Base-by-base conservation (phyloP, 257 asterid species). In the Forsythia suspensa region DNA sequence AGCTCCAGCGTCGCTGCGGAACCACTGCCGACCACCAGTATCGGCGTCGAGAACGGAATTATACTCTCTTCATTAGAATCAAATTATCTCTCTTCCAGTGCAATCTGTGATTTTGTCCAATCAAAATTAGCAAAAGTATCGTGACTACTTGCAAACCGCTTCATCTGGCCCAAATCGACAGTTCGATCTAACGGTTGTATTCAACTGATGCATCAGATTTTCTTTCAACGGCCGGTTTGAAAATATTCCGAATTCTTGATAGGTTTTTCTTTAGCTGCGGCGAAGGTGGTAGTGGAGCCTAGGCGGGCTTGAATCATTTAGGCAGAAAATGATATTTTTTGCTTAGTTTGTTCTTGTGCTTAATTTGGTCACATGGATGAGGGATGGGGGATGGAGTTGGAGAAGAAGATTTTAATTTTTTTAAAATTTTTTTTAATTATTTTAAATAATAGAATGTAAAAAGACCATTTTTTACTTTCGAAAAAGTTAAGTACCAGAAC, bases 1-100 rank as follows among this genome's bases (percentile, higher is more conserved):
- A 87, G 85, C 80, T 85, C 84, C 83, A 81, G 59, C 6, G 39
- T 21, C 6, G 43, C 70, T 5, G 61, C 66, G 37, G 77, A 8
- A 43, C 63, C 73, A 43, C 16, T 72, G 18, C 70, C 72, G 15
- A 77, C 80, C 29, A 51, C 24, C 38, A 59, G 3, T 3, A 86
- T 70, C 12, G 85, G 89, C 61, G 88, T 90, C 34, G 89, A 86
- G 79, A 86, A 85, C 0, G 88, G 90, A 71, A 86, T 85, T 3
- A 40, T 76, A 9, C 72, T 69, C 44, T 81, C 87, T 12, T 87
- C 84, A 34, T 82, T 87, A 0, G 83, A 82, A 76, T 74, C 74
- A 79, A 38, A 76, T 1, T 76, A 55, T 9, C 79, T n/a, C 46
- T 68, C 81, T 18, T 83, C 86, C 5, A 85, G 84, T 34, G 77